Evolutionary conservation across 768 basidiomycete genomes (phyloP), one percentile per base, ranked within the genome.

Genomic region (Collybiopsis luxurians): DNA sequence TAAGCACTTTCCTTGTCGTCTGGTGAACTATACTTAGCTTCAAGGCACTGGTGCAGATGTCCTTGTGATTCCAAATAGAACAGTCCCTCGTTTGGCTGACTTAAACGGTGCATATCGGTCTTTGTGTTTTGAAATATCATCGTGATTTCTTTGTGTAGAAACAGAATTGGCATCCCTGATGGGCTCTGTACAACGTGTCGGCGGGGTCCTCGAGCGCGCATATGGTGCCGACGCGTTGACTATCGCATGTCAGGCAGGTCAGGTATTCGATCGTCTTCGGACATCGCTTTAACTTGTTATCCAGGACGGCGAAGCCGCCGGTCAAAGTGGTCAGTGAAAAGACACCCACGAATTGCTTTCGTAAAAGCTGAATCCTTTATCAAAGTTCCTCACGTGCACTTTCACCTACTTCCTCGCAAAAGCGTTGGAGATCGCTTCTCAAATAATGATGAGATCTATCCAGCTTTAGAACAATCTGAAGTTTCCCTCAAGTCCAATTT

Each of bases 331-430:
- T 81, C 4, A 61, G 74, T 42, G 67, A 71, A 15, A 39, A 53
- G 28, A 15, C 40, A 21, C 6, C 23, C 23, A 4, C 10, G 24
- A 24, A 5, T 5, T n/a, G 6, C 13, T 39, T 21, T n/a, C 12
- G 39, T 53, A n/a, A n/a, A n/a, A n/a, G 19, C 89, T 15, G 90
- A 93, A 1, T 94, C 94, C 0, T 80, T 81, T 66, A 6, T 13
- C 31, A 74, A 71, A 28, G 84, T 93, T n/a, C 85, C 92, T 1
- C 97, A 98, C 66, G 92, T 98, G n/a, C 97, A 99, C 71, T 89
- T 97, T 63, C 97, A 99, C 67, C 72, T 98, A 27, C 73, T 99
- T 4, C 97, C 97, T 21, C 85, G 96, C 2, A 86, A 86, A 65
- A 73, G 79, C 30, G 76, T 74, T 46, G 87, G 86, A 11, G 90